Conservation (phyloP, 1,284 basidiomycete genomes). For the Sporisorium reilianum region DNA sequence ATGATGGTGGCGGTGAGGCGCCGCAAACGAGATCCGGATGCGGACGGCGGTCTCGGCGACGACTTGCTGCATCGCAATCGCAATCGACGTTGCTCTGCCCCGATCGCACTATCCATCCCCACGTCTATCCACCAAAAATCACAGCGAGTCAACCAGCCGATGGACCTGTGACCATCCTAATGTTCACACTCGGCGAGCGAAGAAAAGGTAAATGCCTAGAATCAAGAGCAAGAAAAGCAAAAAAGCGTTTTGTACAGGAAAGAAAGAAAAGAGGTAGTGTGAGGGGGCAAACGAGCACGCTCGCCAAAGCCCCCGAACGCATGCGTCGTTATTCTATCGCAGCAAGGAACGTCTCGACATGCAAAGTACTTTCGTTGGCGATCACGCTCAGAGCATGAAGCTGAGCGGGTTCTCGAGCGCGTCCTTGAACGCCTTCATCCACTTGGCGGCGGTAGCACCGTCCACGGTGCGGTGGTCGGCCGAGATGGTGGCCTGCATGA, state of each 20-base stretch:
- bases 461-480: conserved; percentile 84
- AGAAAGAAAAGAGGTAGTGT: conserved; percentile 2
- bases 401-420: conserved; percentile 93
- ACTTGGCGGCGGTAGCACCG: conserved; percentile 73
- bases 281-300: too few species aligned
- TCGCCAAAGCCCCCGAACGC: too few species aligned
- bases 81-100: neutral
- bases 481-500: conserved; percentile 97
- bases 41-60: neutral
- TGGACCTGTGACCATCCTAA: neutral
- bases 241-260: conserved; percentile 19
- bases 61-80: conserved; percentile 1
- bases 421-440: conserved; percentile 89
- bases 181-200: neutral
- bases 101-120: neutral
- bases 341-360: neutral
- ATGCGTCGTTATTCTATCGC: neutral
- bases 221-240: conserved; percentile 13
- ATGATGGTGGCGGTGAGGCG: conserved; percentile 1
- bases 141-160: neutral
- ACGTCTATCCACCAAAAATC: neutral
- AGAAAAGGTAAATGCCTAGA: conserved; percentile 11
- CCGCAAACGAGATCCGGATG: conserved; percentile 27
- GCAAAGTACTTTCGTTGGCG: neutral
- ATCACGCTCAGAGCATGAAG: conserved; percentile 58